Base-by-base conservation (phyloP, 768 basidiomycete species). In the Paxillus ammoniavirescens region DNA sequence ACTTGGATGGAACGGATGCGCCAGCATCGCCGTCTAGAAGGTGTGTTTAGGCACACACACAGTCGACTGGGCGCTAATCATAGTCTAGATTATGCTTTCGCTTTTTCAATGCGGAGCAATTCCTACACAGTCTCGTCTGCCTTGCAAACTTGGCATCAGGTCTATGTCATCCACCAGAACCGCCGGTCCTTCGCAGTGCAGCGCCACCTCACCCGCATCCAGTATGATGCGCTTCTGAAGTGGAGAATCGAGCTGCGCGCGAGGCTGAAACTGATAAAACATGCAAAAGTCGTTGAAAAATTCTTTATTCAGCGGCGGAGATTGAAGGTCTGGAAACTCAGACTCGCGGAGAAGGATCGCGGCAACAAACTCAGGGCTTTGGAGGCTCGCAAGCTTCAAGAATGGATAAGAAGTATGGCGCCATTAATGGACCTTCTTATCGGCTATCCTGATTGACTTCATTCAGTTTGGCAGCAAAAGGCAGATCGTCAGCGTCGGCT, bases 231-330 rank as follows among this genome's bases (percentile, higher is more conserved):
- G 13, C 70, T 87, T 13, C 62, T 80, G 5, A 61, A 55, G 15
- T 91, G 89, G 89, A 78, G 84, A 17, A 61, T 81, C 17, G 71
- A 72, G 37, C 69, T 87, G 47, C 77, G 82, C 15, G 67, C 72
- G 14, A 77, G 77, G 51, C 56, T 82, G 38, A 79, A 79, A 56
- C 59, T 76, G 60, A 65, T 74, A 38, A 82, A 80, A 58, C 75
- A 82, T 60, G 86, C 86, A 1, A 79, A 76, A 57, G 66, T 76
- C 30, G 80, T 81, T 0, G 72, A 80, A 59, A 79, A 74, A 48
- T 81, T 75, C 53, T 77, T 89, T 55, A 46, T 77, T 5, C 66
- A 73, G 50, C 73, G 82, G 52, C 73, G 71, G 33, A 75, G 67
- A 50, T 82, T 81, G 77, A 73, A 65, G 49, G 55, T 58, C 18